A percentile compares a stretch with the other conserved stretches of the same genome.
These are phyloP conservation scores for Lenwebbia sp. DNA, from an alignment of 345 rosid genomes.

Conservation along the genomic window DNA sequence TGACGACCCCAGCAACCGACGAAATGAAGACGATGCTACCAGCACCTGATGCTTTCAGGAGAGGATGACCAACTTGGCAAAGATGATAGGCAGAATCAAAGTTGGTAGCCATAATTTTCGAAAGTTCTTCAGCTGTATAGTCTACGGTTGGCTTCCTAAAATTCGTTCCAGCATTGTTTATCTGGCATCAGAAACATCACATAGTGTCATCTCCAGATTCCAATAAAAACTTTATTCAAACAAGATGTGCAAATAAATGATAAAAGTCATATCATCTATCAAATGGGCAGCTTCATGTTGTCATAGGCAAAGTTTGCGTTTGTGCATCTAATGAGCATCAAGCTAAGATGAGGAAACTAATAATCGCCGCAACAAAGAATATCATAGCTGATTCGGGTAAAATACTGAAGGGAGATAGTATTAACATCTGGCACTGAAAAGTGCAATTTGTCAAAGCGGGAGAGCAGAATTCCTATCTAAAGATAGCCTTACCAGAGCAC, in stretches of 20 bases:
- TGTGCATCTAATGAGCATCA: not conserved
- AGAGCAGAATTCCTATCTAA: not conserved
- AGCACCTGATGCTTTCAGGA: conserved; percentile 66
- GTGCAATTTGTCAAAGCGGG: not conserved
- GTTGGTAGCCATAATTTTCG: conserved; percentile 54
- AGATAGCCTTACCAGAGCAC: not conserved
- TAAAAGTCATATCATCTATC: not conserved
- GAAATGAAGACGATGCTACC: conserved; percentile 87
- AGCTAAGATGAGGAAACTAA: not conserved
- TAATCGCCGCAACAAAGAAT: not conserved
- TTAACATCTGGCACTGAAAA: not conserved
- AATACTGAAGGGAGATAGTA: not conserved
- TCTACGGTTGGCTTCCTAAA: conserved; percentile 69
- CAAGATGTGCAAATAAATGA: not conserved
- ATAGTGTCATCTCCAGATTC: not conserved
- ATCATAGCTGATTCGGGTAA: not conserved
- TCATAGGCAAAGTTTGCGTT: not conserved
- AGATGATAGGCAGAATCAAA: conserved; percentile 72
- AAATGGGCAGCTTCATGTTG: not conserved
- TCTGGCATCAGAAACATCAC: conserved; percentile 22
- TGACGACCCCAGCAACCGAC: conserved; percentile 54
- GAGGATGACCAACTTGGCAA: conserved; percentile 76
- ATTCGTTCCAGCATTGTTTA: conserved; percentile 87
- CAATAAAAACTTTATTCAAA: not conserved
- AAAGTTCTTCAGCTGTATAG: conserved; percentile 51